Conservation (phyloP, 768 basidiomycete species). For the Pleurotus sapidus region DNA sequence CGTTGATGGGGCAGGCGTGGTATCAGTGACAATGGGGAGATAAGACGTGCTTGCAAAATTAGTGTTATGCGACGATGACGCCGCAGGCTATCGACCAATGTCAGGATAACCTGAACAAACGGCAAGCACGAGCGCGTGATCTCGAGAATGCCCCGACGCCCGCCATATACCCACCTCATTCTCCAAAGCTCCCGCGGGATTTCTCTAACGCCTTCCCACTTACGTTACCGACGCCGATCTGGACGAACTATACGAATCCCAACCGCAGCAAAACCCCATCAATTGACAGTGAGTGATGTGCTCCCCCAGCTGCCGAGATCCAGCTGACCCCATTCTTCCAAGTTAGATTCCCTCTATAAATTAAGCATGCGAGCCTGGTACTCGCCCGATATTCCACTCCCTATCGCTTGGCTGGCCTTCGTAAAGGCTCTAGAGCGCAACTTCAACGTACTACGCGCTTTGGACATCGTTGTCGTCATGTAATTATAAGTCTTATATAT, state of each 20-base stretch:
- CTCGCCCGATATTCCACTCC: no score
- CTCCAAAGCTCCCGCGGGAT: conserved; percentile 37
- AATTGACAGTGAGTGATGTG: no score
- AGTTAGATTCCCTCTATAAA: no score
- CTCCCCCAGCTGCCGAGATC: no score
- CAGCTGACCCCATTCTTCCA: no score
- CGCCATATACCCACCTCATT: conserved; percentile 52
- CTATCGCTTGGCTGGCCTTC: no score
- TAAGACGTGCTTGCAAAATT: conserved; percentile 2
- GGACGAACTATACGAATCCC: not conserved
- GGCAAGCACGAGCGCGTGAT: conserved; percentile 53
- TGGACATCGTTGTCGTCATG: no score
- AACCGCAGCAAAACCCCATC: no score
- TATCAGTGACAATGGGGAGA: conserved; percentile 28
- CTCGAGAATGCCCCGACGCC: conserved; percentile 40
- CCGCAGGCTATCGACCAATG: conserved; percentile 47
- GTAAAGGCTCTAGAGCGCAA: no score
- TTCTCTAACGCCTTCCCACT: conserved; percentile 33
- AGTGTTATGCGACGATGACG: conserved; percentile 17
- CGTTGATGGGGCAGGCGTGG: conserved; percentile 39
- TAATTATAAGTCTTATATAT: no score
- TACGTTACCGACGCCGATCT: conserved; percentile 27
- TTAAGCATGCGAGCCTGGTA: no score
- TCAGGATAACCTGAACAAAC: conserved; percentile 62
- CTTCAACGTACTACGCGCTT: no score